Base-by-base conservation (phyloP, 805 yeast species). In the Hanseniaspora mollemarum region DNA sequence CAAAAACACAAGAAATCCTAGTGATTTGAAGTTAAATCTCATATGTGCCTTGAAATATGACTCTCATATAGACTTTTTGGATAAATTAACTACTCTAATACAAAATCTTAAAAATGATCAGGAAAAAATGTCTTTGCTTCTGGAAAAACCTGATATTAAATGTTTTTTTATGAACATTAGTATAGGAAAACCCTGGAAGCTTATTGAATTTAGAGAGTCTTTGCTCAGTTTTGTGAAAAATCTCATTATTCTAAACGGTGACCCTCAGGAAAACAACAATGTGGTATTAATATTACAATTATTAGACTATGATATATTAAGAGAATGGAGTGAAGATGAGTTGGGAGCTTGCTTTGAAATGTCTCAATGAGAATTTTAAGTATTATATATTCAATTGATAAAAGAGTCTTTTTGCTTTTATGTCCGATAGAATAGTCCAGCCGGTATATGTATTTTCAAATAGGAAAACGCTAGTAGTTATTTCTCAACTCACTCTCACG, bases 341-440 rank as follows among this genome's bases (percentile, higher is more conserved):
- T 16, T 46, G 15, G 50, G 50, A 2, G 43, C 26, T 13, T 38
- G 42, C 32, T 46, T 46, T 38, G 50, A 39, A 24, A 46, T 38
- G 44, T 28, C n/a, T n/a, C 9, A 24, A 39, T 28, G 12, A 28
- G 31, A n/a, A n/a, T n/a, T n/a, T n/a, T n/a, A n/a, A n/a, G n/a
- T n/a, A n/a, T n/a, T n/a, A n/a, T n/a, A 16, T 38, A 38, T 10
- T 28, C 32, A 28, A 28, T n/a, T n/a, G n/a, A n/a, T n/a, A n/a
- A n/a, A n/a, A n/a, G n/a, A n/a, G n/a, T n/a, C n/a, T n/a, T n/a
- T n/a, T n/a, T n/a, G n/a, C n/a, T n/a, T n/a, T n/a, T n/a, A n/a
- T n/a, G n/a, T n/a, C n/a, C n/a, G n/a, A n/a, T n/a, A n/a, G n/a
- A n/a, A n/a, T n/a, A n/a, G n/a, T n/a, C n/a, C n/a, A n/a, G n/a